A percentile compares a stretch with the other conserved stretches of the same genome.
Evolutionary conservation across 352 stramenopile species (phyloP).

Genomic region (Globisporangium cylindrosporum): DNA sequence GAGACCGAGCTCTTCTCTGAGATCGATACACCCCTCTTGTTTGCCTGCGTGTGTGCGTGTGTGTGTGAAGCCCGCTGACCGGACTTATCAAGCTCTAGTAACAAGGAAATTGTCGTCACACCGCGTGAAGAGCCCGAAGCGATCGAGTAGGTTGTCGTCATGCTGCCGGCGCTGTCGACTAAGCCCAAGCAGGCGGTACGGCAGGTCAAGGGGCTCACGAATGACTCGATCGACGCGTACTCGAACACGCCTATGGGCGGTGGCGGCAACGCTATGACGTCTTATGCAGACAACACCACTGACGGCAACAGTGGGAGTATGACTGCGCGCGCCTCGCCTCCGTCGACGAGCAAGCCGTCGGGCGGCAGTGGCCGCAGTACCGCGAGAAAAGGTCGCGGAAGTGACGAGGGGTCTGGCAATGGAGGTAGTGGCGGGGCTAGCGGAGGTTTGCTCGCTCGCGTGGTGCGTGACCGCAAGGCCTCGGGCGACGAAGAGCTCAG

Average conservation of each 20-base stretch:
- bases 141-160: slow-evolving; percentile 14
- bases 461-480: slow-evolving; percentile 72
- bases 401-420: slow-evolving; percentile 18
- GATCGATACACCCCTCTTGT: background rate
- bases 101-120: background rate
- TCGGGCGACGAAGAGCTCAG: slow-evolving; percentile 74
- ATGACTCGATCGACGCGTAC: slow-evolving; percentile 88
- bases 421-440: too few species aligned
- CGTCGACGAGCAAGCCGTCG: slow-evolving; percentile 18
- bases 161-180: slow-evolving; percentile 79
- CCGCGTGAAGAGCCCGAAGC: background rate
- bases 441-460: slow-evolving; percentile 37
- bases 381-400: slow-evolving; percentile 18
- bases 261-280: slow-evolving; percentile 18
- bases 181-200: slow-evolving; percentile 82
- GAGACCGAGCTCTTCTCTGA: background rate
- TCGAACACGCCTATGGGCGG: slow-evolving; percentile 50
- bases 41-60: background rate
- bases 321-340: slow-evolving; percentile 22
- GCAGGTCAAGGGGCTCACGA: slow-evolving; percentile 74
- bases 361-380: slow-evolving; percentile 20
- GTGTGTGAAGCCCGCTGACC: background rate
- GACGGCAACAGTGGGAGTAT: slow-evolving; percentile 14
- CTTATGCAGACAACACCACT: slow-evolving; percentile 60
- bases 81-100: background rate